phyloP scores from a whole-genome alignment of 768 basidiomycete genomes.

The Exsudoporus frostii region DNA sequence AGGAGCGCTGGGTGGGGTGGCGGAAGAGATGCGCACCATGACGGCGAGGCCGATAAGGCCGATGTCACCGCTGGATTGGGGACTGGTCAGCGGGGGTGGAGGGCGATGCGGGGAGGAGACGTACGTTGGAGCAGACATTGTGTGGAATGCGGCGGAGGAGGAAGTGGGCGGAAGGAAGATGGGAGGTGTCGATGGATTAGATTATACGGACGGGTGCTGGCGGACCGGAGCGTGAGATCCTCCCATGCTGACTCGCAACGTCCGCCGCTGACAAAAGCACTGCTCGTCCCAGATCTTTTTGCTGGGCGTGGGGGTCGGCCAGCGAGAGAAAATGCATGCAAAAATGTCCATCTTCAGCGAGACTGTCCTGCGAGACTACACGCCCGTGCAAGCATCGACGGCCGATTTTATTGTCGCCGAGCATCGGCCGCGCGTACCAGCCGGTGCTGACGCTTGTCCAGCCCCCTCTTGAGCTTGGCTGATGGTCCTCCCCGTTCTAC shows the following conservation, averaged over 20 bases:
- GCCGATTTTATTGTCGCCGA: constrained; percentile 8
- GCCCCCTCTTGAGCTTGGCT: background rate
- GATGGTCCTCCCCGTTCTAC: constrained; percentile 18
- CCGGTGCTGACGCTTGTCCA: background rate
- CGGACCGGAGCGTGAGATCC: constrained; percentile 23
- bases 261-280: constrained; percentile 1
- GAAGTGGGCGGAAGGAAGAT: constrained; percentile 28
- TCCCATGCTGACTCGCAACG: constrained; percentile 13
- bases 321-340: constrained; percentile 11
- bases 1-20: constrained; percentile 7
- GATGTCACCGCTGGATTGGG: constrained; percentile 77
- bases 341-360: background rate
- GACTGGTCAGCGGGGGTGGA: constrained; percentile 21
- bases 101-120: constrained; percentile 30
- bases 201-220: constrained; percentile 9
- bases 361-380: constrained; percentile 4
- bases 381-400: background rate
- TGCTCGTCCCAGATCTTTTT: background rate
- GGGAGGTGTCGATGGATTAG: constrained; percentile 30
- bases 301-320: background rate
- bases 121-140: constrained; percentile 49
- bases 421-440: background rate
- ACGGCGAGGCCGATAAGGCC: constrained; percentile 98
- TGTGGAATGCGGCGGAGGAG: constrained; percentile 31
- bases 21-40: constrained; percentile 62